A percentile compares a stretch with the other conserved stretches of the same genome.
phyloP scores from a whole-genome alignment of 2,329 filamentous ascomycete genomes.

The Talaromyces piceae region DNA sequence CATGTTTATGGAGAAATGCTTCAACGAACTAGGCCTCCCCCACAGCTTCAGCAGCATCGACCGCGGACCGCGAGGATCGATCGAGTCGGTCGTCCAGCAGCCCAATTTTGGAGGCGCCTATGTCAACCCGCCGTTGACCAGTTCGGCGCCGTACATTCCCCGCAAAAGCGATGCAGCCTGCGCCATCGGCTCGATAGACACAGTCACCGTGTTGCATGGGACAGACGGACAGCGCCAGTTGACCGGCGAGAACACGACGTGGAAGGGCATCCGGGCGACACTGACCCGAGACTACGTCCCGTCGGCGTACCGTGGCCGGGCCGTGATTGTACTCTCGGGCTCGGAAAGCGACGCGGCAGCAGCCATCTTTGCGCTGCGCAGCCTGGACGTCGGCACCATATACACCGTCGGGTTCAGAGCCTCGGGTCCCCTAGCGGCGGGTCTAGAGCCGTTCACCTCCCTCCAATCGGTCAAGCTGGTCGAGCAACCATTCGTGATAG shows the following conservation, averaged over 20 bases:
- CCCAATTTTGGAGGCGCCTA: constrained; percentile 75
- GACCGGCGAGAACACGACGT: constrained; percentile 73
- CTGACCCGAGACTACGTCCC: constrained; percentile 75
- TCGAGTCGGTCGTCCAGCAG: constrained; percentile 66
- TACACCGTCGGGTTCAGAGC: constrained; percentile 78
- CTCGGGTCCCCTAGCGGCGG: constrained; percentile 49
- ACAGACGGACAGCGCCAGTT: constrained; percentile 48
- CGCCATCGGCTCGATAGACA: constrained; percentile 74
- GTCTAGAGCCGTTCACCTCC: constrained; percentile 57
- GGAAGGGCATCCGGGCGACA: constrained; percentile 78
- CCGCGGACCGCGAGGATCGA: constrained; percentile 56
- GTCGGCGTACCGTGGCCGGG: constrained; percentile 68
- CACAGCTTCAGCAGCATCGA: constrained; percentile 73
- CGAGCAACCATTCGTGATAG: constrained; percentile 71
- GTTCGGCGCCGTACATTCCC: constrained; percentile 53
- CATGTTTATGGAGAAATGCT: constrained; percentile 78
- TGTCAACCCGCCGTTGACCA: constrained; percentile 63
- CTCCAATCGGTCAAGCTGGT: constrained; percentile 76
- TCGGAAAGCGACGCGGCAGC: constrained; percentile 69
- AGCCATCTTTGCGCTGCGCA: constrained; percentile 69
- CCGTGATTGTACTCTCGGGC: constrained; percentile 67
- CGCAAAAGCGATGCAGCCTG: constrained; percentile 67
- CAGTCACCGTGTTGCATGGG: constrained; percentile 55
- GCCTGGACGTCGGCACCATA: constrained; percentile 67
- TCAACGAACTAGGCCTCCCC: constrained; percentile 76